Conservation (phyloP, 2,329 filamentous ascomycete genomes). For the Ceratocystis cacaofunesta region DNA sequence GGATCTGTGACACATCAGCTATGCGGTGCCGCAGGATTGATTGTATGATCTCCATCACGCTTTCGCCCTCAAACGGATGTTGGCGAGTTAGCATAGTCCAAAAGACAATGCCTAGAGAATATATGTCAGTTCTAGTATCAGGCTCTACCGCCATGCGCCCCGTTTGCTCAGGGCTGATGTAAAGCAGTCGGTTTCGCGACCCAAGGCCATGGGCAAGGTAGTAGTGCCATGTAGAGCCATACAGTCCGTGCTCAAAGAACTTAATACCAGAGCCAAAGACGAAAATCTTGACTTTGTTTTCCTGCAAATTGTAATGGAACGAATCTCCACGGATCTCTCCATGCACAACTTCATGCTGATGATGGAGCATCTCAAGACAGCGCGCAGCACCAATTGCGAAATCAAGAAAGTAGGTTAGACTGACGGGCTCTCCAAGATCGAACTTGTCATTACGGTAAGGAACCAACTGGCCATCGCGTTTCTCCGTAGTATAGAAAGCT, state of each 20-base stretch:
- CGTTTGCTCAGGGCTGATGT: conserved; percentile 89
- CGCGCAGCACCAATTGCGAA: conserved; percentile 82
- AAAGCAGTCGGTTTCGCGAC: conserved; percentile 76
- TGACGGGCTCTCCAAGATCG: conserved; percentile 43
- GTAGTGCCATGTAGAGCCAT: conserved; percentile 71
- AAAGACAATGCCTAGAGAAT: conserved; percentile 77
- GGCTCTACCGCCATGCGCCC: conserved; percentile 85
- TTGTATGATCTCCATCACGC: conserved; percentile 81
- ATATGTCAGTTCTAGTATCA: conserved; percentile 84
- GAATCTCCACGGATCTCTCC: conserved; percentile 83
- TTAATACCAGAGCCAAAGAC: conserved; percentile 77
- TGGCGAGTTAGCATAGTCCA: conserved; percentile 72
- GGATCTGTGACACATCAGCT: conserved; percentile 57
- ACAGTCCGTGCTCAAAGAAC: conserved; percentile 80
- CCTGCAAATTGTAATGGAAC: conserved; percentile 68
- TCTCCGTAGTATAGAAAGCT: conserved; percentile 47
- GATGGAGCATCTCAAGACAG: conserved; percentile 80
- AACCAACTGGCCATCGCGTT: conserved; percentile 36
- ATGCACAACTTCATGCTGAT: conserved; percentile 72
- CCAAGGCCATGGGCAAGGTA: conserved; percentile 64
- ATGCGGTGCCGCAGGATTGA: conserved; percentile 69
- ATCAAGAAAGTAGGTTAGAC: conserved; percentile 65
- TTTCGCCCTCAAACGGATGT: conserved; percentile 63
- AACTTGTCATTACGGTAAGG: conserved; percentile 31
- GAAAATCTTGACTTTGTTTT: conserved; percentile 58